A percentile compares a stretch with the other conserved stretches of the same genome.
phyloP scores from a whole-genome alignment of 768 basidiomycete species.

The Gloeophyllum trabeum region DNA sequence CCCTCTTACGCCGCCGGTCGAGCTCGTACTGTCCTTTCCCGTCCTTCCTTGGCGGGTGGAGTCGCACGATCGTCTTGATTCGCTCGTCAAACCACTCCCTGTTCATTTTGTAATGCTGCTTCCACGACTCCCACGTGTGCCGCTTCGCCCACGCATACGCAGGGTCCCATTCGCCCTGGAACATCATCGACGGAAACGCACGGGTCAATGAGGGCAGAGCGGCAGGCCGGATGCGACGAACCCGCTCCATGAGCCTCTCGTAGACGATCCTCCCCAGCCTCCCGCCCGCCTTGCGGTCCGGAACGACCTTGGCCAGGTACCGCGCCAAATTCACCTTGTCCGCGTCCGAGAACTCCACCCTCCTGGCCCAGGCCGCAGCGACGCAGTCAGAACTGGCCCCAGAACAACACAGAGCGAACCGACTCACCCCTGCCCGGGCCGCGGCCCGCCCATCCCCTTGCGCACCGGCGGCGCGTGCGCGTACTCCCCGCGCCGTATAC shows the following conservation, averaged over 20 bases:
- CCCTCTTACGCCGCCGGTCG: background rate
- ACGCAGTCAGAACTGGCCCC: background rate
- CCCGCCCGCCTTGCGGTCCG: conserved; percentile 5
- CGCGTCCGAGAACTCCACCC: conserved; percentile 5
- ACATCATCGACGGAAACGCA: background rate
- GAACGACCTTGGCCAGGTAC: conserved; percentile 7
- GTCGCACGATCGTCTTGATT: conserved; percentile 2
- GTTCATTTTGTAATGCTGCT: conserved; percentile 10
- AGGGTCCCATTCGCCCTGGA: background rate
- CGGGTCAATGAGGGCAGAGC: background rate
- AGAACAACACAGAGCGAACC: background rate
- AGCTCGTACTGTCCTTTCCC: background rate
- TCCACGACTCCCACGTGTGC: conserved; percentile 12
- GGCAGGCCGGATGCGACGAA: no score
- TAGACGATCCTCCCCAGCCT: conserved; percentile 5
- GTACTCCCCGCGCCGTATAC: conserved; percentile 8
- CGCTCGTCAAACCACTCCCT: conserved; percentile 4
- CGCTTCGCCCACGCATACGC: conserved; percentile 15
- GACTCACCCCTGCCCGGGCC: background rate
- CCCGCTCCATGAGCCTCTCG: conserved; percentile 1
- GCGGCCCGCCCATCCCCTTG: conserved; percentile 3
- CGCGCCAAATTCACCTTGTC: conserved; percentile 5
- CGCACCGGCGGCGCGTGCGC: background rate
- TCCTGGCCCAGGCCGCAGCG: conserved; percentile 7
- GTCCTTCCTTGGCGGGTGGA: conserved; percentile 12